A percentile compares a stretch with the other conserved stretches of the same genome.
Conservation (phyloP, 495 filamentous ascomycete genomes). For the Aspergillus cavernicola region DNA sequence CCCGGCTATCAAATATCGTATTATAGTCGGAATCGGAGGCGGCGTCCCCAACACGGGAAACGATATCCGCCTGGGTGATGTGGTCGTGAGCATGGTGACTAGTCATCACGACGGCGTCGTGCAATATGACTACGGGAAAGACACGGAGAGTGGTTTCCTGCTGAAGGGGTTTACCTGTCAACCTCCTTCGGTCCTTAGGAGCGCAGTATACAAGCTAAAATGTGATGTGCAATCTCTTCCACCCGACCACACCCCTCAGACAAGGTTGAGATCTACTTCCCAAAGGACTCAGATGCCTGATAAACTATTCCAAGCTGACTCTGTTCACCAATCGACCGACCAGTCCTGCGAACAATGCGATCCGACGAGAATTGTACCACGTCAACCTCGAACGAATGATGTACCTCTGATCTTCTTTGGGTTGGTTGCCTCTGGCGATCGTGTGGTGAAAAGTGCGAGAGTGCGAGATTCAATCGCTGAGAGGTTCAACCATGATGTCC, state of each 20-base stretch:
- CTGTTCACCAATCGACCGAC: background rate
- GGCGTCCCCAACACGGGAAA: conserved; percentile 21
- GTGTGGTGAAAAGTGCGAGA: conserved; percentile 9
- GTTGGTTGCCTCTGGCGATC: conserved; percentile 18
- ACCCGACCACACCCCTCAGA: conserved; percentile 21
- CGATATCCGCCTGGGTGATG: conserved; percentile 33
- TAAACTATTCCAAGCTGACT: too few relatives aligned
- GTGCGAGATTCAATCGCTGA: too few relatives aligned
- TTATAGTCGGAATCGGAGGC: conserved; percentile 37
- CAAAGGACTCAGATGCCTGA: too few relatives aligned
- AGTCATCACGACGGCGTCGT: conserved; percentile 20
- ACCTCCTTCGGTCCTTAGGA: conserved; percentile 12
- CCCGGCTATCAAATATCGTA: conserved; percentile 13
- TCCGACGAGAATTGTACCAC: too few relatives aligned
- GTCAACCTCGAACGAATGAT: background rate
- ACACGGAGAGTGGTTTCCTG: conserved; percentile 21
- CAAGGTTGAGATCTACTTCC: background rate
- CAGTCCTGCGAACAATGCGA: conserved; percentile 1
- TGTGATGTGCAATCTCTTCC: too few relatives aligned
- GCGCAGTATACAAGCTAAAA: conserved; percentile 16
- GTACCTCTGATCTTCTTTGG: conserved; percentile 14
- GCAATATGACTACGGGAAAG: conserved; percentile 39
- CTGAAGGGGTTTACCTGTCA: conserved; percentile 31
- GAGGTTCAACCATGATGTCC: too few relatives aligned
- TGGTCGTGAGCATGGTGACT: conserved; percentile 27